Evolutionary conservation across 2,329 filamentous ascomycete genomes (phyloP), one percentile per base, ranked within the genome.

Genomic region (Cladosporium sp.): DNA sequence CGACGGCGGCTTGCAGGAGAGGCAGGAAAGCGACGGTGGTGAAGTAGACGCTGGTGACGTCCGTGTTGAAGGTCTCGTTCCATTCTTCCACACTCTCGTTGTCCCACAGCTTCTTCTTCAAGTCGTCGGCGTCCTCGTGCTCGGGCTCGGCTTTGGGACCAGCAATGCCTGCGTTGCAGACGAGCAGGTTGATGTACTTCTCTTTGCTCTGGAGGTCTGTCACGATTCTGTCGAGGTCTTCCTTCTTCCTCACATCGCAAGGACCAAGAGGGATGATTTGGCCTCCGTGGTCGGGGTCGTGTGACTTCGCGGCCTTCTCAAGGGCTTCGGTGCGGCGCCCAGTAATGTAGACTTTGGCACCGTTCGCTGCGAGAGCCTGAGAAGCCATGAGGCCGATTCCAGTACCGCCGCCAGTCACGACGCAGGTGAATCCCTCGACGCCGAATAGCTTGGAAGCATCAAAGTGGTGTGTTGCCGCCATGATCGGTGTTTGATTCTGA

Each of bases 1-100:
- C 79, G 27, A 88, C 86, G 0, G 85, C 86, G 4, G 76, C 78
- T 57, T 86, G 80, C 3, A 92, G 73, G 2, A 92, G 73, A 5
- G 81, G 80, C 29, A 92, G 68, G 56, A 90, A 87, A 0, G 84
- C 82, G 54, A 89, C 83, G 2, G 82, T 80, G 5, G 83, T 87
- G 65, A 84, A 91, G 79, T 88, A 93, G 0, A 89, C 80, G 2
- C 82, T 77, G 1, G 82, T 81, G 9, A 91, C 87, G 57, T 95
- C 90, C 17, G 86, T 88, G 52, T 81, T 80, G 73, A 86, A 91
- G 0, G 82, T 80, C 36, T 78, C 69, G 15, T 77, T 77, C 89
- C 88, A 93, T 59, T 85, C 80, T 29, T 88, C 80, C 51, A 87
- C 77, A 1, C 71, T 80, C 50, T 84, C 76, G 37, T 79, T 75